Conservation (phyloP, 345 rosid genomes). For the Stellera chamaejasme region DNA sequence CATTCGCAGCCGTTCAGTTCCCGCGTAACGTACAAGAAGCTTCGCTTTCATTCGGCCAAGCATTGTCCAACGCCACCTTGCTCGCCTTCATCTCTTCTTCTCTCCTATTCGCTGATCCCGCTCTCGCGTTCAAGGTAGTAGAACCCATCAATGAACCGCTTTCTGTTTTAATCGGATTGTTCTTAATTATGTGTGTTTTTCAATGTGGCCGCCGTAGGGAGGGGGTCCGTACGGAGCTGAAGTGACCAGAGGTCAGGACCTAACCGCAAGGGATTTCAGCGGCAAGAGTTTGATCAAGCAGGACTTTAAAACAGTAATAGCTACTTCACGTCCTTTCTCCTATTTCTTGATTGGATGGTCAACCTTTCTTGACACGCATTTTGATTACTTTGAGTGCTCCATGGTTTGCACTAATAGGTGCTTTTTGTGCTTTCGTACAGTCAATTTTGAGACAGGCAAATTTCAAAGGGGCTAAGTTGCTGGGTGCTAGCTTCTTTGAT, state of each 20-base stretch:
- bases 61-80: constrained; percentile 38
- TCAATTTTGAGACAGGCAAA: constrained; percentile 84
- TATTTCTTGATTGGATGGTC: background rate
- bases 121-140: constrained; percentile 80
- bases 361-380: background rate
- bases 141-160: too few relatives aligned
- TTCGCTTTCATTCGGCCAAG: constrained; percentile 24
- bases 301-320: constrained; percentile 97
- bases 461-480: constrained; percentile 81
- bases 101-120: constrained; percentile 59
- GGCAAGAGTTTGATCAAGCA: constrained; percentile 75
- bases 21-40: constrained; percentile 8
- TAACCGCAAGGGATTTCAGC: constrained; percentile 76
- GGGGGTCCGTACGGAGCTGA: constrained; percentile 91
- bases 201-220: constrained; percentile 31
- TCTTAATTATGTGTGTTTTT: too few relatives aligned
- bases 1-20: constrained; percentile 18
- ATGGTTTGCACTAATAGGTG: background rate
- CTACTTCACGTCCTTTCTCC: background rate
- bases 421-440: constrained; percentile 25
- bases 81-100: constrained; percentile 61
- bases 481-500: constrained; percentile 96
- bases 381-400: background rate
- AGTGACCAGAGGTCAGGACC: constrained; percentile 95
- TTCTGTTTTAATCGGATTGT: too few relatives aligned